Evolutionary conservation across 148 eudicot genomes (phyloP), one percentile per base, ranked within the genome.

Genomic region (Amaranthus hypochondriacus): DNA sequence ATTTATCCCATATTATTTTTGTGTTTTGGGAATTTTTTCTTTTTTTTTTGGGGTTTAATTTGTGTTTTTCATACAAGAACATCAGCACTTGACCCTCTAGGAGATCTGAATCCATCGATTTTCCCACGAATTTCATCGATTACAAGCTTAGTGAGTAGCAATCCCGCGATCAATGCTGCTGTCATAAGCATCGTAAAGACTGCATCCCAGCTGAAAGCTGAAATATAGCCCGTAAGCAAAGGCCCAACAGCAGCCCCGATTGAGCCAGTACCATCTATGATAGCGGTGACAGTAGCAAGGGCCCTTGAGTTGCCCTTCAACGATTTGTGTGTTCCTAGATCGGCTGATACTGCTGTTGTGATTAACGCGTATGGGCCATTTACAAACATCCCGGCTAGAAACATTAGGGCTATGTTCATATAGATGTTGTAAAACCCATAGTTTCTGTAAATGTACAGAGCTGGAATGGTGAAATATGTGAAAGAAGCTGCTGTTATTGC

Each of bases 191-290:
- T 95, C 56, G 84, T 83, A 71, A 95, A 95, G 50, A 95, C 98
- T 2, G 86, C 89, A 66, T 55, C 87, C 98, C 98, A 95, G 77
- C 98, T 92, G 0, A 49, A 66, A 39, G 82, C 79, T 8, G 98
- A 95, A 50, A 95, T 84, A 56, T 95, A 95, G 4, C 97, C 96
- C 0, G 97, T 95, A 2, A 95, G 70, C 73, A 95, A 77, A 3
- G 98, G 98, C 9, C 98, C 98, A 3, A 95, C 80, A 42, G 98
- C 98, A 7, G 98, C 98, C 8, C 98, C 98, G 49, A 95, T 84
- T 0, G 98, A 95, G 67, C 98, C 98, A 1, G 98, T 95, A 18
- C 98, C 98, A 48, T 95, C 98, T 66, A 95, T 95, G 18, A 95
- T 95, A 14, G 98, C 96, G 0, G 98, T 92, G 47, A 95, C 98